Conservation (phyloP, 169 alveolate species). For the Besnoitia besnoiti region DNA sequence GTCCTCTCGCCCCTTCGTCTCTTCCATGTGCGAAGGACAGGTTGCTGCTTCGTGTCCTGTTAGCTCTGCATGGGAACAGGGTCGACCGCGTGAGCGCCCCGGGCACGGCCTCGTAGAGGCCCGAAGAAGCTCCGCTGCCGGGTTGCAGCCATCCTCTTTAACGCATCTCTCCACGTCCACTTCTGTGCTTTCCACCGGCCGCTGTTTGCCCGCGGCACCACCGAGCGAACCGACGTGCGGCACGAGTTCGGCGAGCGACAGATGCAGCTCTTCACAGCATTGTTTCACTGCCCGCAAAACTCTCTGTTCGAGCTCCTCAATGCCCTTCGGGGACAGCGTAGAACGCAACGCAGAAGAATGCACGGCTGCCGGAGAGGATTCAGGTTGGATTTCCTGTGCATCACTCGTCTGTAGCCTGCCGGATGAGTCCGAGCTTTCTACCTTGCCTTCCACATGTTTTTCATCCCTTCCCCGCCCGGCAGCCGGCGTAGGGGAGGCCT, state of each 20-base stretch:
- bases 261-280: not conserved
- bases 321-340: not conserved
- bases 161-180: not conserved
- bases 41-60: too few species aligned
- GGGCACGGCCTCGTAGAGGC: not conserved
- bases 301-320: not conserved
- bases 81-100: too few species aligned
- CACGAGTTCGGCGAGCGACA: not conserved
- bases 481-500: too few species aligned
- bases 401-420: too few species aligned
- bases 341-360: not conserved
- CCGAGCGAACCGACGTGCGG: too few species aligned
- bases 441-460: too few species aligned
- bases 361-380: not conserved
- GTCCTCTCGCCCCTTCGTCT: not conserved
- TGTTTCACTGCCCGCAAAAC: slow-evolving; percentile 6
- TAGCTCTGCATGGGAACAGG: not conserved
- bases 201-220: too few species aligned
- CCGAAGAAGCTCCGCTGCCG: not conserved
- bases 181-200: not conserved
- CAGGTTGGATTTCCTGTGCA: not conserved
- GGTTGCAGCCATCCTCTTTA: not conserved
- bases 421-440: too few species aligned
- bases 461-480: too few species aligned
- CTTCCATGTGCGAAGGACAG: too few species aligned